Evolutionary conservation across 2,329 filamentous ascomycete genomes (phyloP).

Genomic region (Biscogniauxia marginata): DNA sequence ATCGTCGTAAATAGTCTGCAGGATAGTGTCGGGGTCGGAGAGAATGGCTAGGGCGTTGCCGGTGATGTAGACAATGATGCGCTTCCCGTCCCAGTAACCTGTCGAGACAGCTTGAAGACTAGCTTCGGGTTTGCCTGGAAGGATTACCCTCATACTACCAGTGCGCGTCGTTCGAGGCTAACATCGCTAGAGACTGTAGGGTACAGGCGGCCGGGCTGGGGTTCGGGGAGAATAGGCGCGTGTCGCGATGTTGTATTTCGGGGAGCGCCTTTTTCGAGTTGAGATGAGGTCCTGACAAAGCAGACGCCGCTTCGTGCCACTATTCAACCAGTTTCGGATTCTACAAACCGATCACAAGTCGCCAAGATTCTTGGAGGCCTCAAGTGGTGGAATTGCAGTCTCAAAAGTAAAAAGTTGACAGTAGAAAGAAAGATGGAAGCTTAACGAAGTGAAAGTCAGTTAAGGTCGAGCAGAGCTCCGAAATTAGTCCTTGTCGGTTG

Average conservation of each 20-base stretch:
- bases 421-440: not conserved
- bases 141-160: constrained; percentile 45
- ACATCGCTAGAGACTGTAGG: constrained; percentile 24
- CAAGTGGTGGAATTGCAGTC: not conserved
- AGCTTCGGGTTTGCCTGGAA: constrained; percentile 49
- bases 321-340: not conserved
- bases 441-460: not conserved
- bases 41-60: constrained; percentile 86
- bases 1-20: constrained; percentile 91
- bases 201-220: constrained; percentile 1
- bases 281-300: constrained; percentile 1
- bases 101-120: constrained; percentile 47
- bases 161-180: constrained; percentile 20
- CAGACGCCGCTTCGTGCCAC: not conserved
- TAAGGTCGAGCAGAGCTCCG: not conserved
- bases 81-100: constrained; percentile 43
- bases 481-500: constrained; percentile 14
- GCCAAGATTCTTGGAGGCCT: not conserved
- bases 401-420: not conserved
- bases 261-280: constrained; percentile 1
- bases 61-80: constrained; percentile 69
- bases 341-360: not conserved
- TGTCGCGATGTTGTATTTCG: constrained; percentile 8
- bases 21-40: constrained; percentile 66
- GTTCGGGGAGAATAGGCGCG: constrained; percentile 8